phyloP scores from a whole-genome alignment of 1,284 basidiomycete genomes.

The Chalciporus piperatoides region DNA sequence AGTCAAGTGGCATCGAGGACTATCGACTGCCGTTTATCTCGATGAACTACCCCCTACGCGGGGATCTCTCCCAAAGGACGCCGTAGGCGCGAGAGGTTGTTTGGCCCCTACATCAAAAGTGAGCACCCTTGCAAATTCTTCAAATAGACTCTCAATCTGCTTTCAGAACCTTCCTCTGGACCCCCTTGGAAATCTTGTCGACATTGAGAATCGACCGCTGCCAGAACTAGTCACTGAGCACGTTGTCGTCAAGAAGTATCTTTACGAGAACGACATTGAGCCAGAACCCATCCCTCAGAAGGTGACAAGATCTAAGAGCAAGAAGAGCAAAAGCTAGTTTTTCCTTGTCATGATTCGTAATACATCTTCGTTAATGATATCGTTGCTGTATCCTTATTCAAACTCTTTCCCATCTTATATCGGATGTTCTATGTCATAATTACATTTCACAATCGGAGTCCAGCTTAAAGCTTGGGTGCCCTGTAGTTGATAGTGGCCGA shows the following conservation, averaged over 20 bases:
- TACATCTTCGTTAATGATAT: conserved; percentile 24
- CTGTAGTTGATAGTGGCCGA: conserved; percentile 47
- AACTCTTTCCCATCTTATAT: conserved; percentile 11
- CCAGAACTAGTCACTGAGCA: conserved; percentile 61
- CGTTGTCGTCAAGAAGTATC: conserved; percentile 73
- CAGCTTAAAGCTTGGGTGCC: conserved; percentile 14
- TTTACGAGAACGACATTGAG: conserved; percentile 75
- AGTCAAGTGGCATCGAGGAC: conserved; percentile 77
- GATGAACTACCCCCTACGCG: conserved; percentile 55
- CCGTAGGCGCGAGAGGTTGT: conserved; percentile 55
- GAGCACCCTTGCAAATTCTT: conserved; percentile 12
- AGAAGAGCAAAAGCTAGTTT: conserved; percentile 37
- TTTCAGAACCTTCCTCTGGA: conserved; percentile 65
- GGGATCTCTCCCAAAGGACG: conserved; percentile 41
- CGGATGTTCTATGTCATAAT: conserved; percentile 1
- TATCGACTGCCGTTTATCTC: conserved; percentile 58
- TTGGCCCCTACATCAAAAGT: conserved; percentile 66
- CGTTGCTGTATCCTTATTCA: conserved; percentile 35
- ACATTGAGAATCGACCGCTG: conserved; percentile 55
- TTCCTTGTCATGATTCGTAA: background rate
- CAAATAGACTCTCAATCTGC: conserved; percentile 3
- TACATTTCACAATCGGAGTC: background rate
- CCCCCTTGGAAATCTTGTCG: conserved; percentile 67
- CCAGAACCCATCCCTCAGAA: conserved; percentile 40
- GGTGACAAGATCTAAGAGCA: conserved; percentile 47